A percentile compares a stretch with the other conserved stretches of the same genome.
Conservation (phyloP, 73 alveolate species). For the Paraurostyla sp. region DNA sequence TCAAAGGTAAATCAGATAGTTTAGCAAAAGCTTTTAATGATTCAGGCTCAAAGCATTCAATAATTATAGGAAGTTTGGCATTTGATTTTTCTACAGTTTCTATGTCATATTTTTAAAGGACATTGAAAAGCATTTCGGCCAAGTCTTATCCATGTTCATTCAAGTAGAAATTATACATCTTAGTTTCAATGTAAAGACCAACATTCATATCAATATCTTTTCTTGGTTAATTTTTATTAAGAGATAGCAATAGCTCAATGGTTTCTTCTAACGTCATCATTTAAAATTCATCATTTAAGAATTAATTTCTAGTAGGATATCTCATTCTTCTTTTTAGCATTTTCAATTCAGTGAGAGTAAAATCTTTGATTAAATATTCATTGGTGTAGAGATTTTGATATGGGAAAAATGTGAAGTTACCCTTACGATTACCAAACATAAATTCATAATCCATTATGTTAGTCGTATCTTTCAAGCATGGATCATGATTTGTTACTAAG, state of each 20-base stretch:
- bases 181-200: conserved; percentile 67
- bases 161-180: conserved; percentile 60
- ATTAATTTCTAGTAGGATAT: conserved; percentile 38
- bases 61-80: conserved; percentile 51
- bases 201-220: not conserved
- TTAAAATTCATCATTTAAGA: conserved; percentile 33
- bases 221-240: conserved; percentile 37
- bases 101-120: conserved; percentile 22
- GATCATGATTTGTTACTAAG: conserved; percentile 63
- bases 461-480: conserved; percentile 68
- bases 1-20: conserved; percentile 70
- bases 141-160: not conserved
- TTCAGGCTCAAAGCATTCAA: conserved; percentile 72
- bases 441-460: conserved; percentile 46
- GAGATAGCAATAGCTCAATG: conserved; percentile 41
- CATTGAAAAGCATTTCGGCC: conserved; percentile 44
- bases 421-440: conserved; percentile 23
- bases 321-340: conserved; percentile 59
- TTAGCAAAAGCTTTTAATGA: not conserved
- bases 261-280: conserved; percentile 58
- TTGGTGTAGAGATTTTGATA: conserved; percentile 17
- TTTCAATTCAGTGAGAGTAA: conserved; percentile 68
- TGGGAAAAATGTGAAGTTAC: not conserved
- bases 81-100: conserved; percentile 59
- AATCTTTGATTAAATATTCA: conserved; percentile 62